Base-by-base conservation (phyloP, 768 basidiomycete genomes). In the Mycena chlorophos region DNA sequence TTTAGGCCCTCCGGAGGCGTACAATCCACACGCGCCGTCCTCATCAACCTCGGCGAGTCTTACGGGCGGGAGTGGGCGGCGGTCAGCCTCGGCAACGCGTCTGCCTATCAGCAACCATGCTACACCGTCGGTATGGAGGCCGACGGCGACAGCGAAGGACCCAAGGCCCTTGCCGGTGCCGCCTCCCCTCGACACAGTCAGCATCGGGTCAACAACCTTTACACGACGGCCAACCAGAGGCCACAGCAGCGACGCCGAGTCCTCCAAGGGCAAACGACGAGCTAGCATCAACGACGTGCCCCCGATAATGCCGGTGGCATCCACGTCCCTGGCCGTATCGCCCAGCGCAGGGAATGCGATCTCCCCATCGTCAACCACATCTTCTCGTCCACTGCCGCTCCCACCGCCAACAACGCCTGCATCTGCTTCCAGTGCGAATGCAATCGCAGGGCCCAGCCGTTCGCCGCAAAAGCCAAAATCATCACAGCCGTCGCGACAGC, bases 101-200 rank as follows among this genome's bases (percentile, higher is more conserved):
- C 50, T 61, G 4, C 60, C 56, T 30, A 55, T 57, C 16, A 40
- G 43, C 51, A 51, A 46, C 51, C 12, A 6, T 12, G 13, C 54
- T 25, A 25, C 34, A 4, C 45, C 55, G n/a, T n/a, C n/a, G n/a
- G n/a, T n/a, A 40, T 17, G 12, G 50, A n/a, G 40, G 28, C 30
- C 28, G 20, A 16, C 42, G 22, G 25, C 31, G 20, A 30, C 30
- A 12, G 30, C 22, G 4, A 42, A 31, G 37, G 3, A 27, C n/a
- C 31, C 56, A 38, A 40, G 52, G 2, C 56, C 60, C 5, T 54
- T 57, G 1, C 56, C 60, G 12, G 39, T 55, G 2, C 60, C 60
- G 22, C 60, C 60, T 14, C 60, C 60, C 27, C 52, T 55, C n/a
- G 49, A 57, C 27, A 40, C 56, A 28, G 43, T 48, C 52, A 37